Conservation (phyloP, 2,329 filamentous ascomycete species). For the Cercospora janseana region DNA sequence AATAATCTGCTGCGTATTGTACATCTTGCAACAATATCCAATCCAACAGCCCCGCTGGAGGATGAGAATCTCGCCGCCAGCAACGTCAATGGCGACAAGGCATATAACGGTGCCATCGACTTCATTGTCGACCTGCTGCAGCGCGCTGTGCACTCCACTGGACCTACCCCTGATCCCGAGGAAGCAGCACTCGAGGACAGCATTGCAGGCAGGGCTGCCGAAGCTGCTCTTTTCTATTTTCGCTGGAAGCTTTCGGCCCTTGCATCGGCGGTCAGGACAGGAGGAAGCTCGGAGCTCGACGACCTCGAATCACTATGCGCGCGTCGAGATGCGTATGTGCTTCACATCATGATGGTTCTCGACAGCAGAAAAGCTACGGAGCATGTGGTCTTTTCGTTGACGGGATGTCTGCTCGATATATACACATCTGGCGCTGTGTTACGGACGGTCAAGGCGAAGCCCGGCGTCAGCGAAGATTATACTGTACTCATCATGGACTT, state of each 20-base stretch:
- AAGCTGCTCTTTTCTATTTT: constrained; percentile 80
- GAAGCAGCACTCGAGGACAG: constrained; percentile 76
- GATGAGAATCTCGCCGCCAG: constrained; percentile 46
- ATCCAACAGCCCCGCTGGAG: constrained; percentile 75
- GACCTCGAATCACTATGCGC: constrained; percentile 58
- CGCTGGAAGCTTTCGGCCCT: constrained; percentile 67
- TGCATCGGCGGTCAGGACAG: constrained; percentile 50
- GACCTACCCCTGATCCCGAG: constrained; percentile 60
- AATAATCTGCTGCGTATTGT: constrained; percentile 37
- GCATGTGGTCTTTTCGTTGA: constrained; percentile 71
- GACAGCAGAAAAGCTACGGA: constrained; percentile 53
- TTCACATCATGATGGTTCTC: constrained; percentile 52
- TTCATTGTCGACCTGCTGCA: constrained; percentile 70
- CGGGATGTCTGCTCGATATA: constrained; percentile 76
- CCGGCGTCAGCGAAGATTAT: constrained; percentile 45
- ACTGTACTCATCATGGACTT: constrained; percentile 61
- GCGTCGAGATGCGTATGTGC: constrained; percentile 53
- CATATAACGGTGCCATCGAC: constrained; percentile 54
- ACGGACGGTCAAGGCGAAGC: constrained; percentile 36
- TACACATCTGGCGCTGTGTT: constrained; percentile 77
- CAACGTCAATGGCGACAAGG: constrained; percentile 21
- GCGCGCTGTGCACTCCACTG: constrained; percentile 65
- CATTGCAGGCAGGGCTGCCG: constrained; percentile 71
- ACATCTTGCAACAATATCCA: constrained; percentile 48
- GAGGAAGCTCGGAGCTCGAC: constrained; percentile 52